Conservation (phyloP, 1,284 basidiomycete species). For the Austroboletus niveus region DNA sequence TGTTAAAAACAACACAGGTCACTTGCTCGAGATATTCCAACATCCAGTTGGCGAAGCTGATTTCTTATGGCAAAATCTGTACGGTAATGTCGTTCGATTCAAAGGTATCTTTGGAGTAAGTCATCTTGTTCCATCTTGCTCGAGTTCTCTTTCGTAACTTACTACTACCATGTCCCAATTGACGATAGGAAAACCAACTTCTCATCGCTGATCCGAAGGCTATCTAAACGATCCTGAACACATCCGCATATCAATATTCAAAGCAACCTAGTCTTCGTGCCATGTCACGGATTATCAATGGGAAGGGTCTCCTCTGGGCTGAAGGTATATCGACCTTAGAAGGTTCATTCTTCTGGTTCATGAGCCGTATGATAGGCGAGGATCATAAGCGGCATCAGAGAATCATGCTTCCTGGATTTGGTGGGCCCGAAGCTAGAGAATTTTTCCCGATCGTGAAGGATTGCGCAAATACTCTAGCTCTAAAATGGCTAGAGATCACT, state of each 20-base stretch:
- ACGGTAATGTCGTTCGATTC: slow-evolving; percentile 30
- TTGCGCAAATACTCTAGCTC: slow-evolving; percentile 22
- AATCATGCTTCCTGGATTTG: slow-evolving; percentile 43
- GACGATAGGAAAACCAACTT: slow-evolving; percentile 24
- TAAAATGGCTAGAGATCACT: slow-evolving; percentile 44
- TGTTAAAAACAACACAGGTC: slow-evolving; percentile 9
- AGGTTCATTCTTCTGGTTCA: too few species aligned
- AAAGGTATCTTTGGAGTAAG: slow-evolving; percentile 26
- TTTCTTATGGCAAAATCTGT: slow-evolving; percentile 33
- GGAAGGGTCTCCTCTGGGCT: slow-evolving; percentile 29
- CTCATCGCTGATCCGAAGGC: slow-evolving; percentile 41
- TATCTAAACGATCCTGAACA: slow-evolving; percentile 41
- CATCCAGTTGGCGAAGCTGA: slow-evolving; percentile 29
- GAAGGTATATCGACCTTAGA: too few species aligned
- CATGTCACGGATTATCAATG: slow-evolving; percentile 32
- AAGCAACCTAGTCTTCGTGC: slow-evolving; percentile 33
- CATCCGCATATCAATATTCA: slow-evolving; percentile 37
- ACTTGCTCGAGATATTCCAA: slow-evolving; percentile 26
- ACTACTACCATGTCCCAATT: too few species aligned
- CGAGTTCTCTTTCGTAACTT: too few species aligned
- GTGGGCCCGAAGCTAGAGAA: slow-evolving; percentile 34
- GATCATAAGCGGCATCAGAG: slow-evolving; percentile 43
- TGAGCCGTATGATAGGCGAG: slow-evolving; percentile 31
- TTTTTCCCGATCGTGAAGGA: slow-evolving; percentile 37
- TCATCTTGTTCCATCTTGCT: background rate